Evolutionary conservation across 2,329 filamentous ascomycete genomes (phyloP), one percentile per base, ranked within the genome.

Genomic region (Zymoseptoria tritici): DNA sequence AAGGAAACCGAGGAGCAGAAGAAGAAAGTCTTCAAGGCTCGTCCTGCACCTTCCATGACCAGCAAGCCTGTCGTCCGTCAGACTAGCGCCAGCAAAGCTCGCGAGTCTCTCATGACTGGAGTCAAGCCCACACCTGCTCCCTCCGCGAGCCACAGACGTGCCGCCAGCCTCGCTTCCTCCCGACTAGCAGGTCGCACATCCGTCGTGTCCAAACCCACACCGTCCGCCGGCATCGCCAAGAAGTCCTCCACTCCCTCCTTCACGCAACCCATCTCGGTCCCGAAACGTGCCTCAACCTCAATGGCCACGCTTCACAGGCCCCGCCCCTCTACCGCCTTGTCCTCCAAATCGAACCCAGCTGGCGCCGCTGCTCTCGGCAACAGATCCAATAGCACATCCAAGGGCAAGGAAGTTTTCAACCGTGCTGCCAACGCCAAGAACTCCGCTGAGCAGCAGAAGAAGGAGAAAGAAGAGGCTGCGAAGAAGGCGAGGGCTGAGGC

Each of bases 391-490:
- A 52, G 70, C 67, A 55, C 71, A 61, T 13, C 69, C 16, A 80
- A 78, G 63, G 78, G 75, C 56, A 75, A 74, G 50, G 75, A 79
- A 62, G 74, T 80, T 51, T 80, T 79, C 68, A 75, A 77, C 54
- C 72, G 78, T 22, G 74, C 77, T 24, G 74, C 73, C 31, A 55
- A 72, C 9, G 75, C 77, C 56, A 76, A 78, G 52, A 73, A 74
- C 54, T 68, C 71, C 1, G 68, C 71, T 9, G 77, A 78, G 58
- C 69, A 70, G 55, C 73, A 76, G 62, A 72, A 75, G 57, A 71
- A 64, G 16, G 77, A 77, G 55, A 80, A 80, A 62, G 79, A 80
- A 61, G 78, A 80, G 16, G 78, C 77, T 2, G 76, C 78, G 0
- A 78, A 75, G 68, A 73, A 72, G 62, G 79, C 79, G 21, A 69